Evolutionary conservation across 2,329 filamentous ascomycete species (phyloP).

Genomic region (Rhynchosporium agropyri): DNA sequence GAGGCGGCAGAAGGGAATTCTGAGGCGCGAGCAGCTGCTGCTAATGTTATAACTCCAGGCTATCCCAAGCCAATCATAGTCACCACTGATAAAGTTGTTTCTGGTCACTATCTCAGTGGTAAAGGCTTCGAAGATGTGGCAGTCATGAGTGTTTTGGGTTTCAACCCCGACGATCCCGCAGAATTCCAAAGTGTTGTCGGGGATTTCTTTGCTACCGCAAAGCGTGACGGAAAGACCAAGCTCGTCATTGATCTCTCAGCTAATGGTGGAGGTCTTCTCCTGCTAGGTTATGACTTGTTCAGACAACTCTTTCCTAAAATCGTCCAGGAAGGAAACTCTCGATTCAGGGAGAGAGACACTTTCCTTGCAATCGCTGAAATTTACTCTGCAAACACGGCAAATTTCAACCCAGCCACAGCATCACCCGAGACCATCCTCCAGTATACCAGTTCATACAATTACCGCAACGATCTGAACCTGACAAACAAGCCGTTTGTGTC

Average conservation of each 20-base stretch:
- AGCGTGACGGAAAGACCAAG: constrained; percentile 54
- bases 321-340: constrained; percentile 37
- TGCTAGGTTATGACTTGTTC: constrained; percentile 54
- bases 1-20: constrained; percentile 12
- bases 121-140: constrained; percentile 40
- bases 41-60: constrained; percentile 28
- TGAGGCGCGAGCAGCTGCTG: constrained; percentile 4
- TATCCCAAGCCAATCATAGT: constrained; percentile 37
- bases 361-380: constrained; percentile 33
- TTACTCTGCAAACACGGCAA: constrained; percentile 29
- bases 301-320: constrained; percentile 43
- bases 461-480: constrained; percentile 37
- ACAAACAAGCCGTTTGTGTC: constrained; percentile 35
- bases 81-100: constrained; percentile 35
- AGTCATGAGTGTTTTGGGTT: constrained; percentile 38
- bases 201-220: constrained; percentile 50
- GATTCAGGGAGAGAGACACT: constrained; percentile 35
- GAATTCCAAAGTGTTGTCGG: constrained; percentile 40
- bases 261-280: constrained; percentile 60
- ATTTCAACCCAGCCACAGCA: constrained; percentile 37
- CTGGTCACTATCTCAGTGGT: constrained; percentile 40
- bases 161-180: constrained; percentile 31
- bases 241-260: constrained; percentile 65
- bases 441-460: constrained; percentile 36
- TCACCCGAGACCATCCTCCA: constrained; percentile 27